These are phyloP conservation scores for Psilocybe tampanensis DNA, from an alignment of 768 basidiomycete genomes.

Conservation along the genomic window DNA sequence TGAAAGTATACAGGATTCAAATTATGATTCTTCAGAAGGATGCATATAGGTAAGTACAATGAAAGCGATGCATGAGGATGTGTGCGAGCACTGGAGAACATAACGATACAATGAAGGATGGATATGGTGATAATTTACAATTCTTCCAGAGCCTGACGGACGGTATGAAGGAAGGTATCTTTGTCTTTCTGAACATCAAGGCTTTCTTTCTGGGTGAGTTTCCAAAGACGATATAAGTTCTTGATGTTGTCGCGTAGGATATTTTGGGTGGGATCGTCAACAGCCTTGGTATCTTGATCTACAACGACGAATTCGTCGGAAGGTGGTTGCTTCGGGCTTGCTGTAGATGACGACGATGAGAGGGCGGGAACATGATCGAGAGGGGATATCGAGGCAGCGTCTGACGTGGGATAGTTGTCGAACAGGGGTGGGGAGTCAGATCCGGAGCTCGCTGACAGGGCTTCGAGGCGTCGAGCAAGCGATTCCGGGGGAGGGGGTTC, in stretches of 20 bases:
- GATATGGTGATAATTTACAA: slow-evolving; percentile 15
- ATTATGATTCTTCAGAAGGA: too few relatives aligned
- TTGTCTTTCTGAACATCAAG: slow-evolving; percentile 23
- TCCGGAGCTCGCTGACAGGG: slow-evolving; percentile 28
- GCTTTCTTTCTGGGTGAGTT: slow-evolving; percentile 30
- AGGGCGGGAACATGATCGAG: slow-evolving; percentile 9
- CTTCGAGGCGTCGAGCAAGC: slow-evolving; percentile 43
- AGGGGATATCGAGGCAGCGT: slow-evolving; percentile 17
- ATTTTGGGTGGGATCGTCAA: slow-evolving; percentile 28
- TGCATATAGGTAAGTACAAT: neutral
- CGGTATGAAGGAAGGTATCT: slow-evolving; percentile 39
- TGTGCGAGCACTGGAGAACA: neutral
- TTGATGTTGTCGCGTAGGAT: slow-evolving; percentile 54
- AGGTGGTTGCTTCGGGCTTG: slow-evolving; percentile 1
- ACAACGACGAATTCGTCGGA: slow-evolving; percentile 12
- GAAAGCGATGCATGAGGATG: neutral
- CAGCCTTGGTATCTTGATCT: slow-evolving; percentile 1
- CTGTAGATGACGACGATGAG: slow-evolving; percentile 12
- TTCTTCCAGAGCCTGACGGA: slow-evolving; percentile 34
- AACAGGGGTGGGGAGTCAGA: slow-evolving; percentile 19
- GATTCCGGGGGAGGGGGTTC: slow-evolving; percentile 42
- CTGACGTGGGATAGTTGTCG: slow-evolving; percentile 17
- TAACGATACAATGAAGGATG: neutral
- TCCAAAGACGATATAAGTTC: slow-evolving; percentile 65
- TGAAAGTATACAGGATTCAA: too few relatives aligned